phyloP scores from a whole-genome alignment of 805 yeast species.

The Metschnikowia henanensis region DNA sequence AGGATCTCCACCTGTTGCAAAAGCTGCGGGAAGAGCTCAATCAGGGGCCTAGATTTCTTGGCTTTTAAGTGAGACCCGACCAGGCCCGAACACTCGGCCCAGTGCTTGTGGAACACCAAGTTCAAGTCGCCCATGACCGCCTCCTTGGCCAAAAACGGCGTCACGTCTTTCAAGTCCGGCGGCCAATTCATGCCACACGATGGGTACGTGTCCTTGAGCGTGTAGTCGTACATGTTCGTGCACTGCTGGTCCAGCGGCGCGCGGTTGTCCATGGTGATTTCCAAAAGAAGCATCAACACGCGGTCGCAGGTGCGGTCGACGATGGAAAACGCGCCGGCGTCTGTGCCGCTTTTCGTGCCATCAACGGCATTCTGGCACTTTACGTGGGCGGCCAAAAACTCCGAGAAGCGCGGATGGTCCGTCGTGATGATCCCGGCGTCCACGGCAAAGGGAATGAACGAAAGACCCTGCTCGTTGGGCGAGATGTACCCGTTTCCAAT shows the following conservation, averaged over 20 bases:
- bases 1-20: constrained; percentile 60
- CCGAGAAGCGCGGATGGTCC: constrained; percentile 38
- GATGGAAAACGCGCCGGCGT: constrained; percentile 4
- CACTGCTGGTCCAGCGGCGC: constrained; percentile 51
- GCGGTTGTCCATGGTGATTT: constrained; percentile 26
- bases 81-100: constrained; percentile 76
- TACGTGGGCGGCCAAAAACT: constrained; percentile 51
- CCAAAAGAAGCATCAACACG: constrained; percentile 42
- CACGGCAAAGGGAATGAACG: constrained; percentile 71
- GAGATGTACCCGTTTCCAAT: constrained; percentile 96
- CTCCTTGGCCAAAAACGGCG: constrained; percentile 47
- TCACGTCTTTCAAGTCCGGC: constrained; percentile 48
- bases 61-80: constrained; percentile 59
- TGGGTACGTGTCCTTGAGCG: constrained; percentile 71
- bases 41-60: constrained; percentile 54
- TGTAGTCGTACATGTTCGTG: constrained; percentile 79
- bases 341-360: constrained; percentile 20
- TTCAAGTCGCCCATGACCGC: constrained; percentile 54
- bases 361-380: constrained; percentile 55
- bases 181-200: constrained; percentile 97
- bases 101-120: constrained; percentile 41
- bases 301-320: constrained; percentile 42
- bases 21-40: constrained; percentile 65
- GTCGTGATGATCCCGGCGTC: constrained; percentile 54
- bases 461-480: constrained; percentile 79